Evolutionary conservation across 192 early-diverging fungal genomes (phyloP).

Genomic region (Thoreauomyces humboldtii): DNA sequence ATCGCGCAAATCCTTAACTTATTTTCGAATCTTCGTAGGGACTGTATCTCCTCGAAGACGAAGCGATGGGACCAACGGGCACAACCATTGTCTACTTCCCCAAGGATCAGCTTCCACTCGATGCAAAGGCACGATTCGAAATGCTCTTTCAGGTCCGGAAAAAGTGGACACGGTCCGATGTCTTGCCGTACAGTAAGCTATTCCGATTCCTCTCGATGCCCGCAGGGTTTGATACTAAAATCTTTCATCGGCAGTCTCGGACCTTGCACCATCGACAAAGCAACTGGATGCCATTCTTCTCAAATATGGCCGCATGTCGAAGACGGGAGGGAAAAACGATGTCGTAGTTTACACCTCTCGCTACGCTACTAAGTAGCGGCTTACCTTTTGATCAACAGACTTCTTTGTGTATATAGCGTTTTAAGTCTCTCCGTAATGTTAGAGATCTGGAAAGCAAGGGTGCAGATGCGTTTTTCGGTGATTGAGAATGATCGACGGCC

Average conservation of each 20-base stretch:
- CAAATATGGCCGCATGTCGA: slow-evolving; percentile 36
- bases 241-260: slow-evolving; percentile 17
- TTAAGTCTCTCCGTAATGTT: no score
- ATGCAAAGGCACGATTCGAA: slow-evolving; percentile 39
- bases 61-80: not conserved
- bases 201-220: not conserved
- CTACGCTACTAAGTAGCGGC: not conserved
- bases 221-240: not conserved
- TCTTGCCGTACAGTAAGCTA: slow-evolving; percentile 37
- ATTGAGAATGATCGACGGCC: no score
- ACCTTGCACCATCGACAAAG: slow-evolving; percentile 40
- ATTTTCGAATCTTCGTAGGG: not conserved
- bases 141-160: slow-evolving; percentile 35
- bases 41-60: slow-evolving; percentile 27
- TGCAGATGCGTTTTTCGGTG: no score
- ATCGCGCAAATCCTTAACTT: no score
- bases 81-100: slow-evolving; percentile 29
- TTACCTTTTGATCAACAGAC: no score
- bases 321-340: not conserved
- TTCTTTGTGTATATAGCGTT: no score
- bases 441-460: no score
- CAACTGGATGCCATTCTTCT: slow-evolving; percentile 39
- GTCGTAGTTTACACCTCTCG: slow-evolving; percentile 21
- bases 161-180: slow-evolving; percentile 38
- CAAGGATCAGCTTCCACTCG: slow-evolving; percentile 33